A percentile compares a stretch with the other conserved stretches of the same genome.
phyloP scores from a whole-genome alignment of 768 basidiomycete species.

The Pulveroboletus frians region DNA sequence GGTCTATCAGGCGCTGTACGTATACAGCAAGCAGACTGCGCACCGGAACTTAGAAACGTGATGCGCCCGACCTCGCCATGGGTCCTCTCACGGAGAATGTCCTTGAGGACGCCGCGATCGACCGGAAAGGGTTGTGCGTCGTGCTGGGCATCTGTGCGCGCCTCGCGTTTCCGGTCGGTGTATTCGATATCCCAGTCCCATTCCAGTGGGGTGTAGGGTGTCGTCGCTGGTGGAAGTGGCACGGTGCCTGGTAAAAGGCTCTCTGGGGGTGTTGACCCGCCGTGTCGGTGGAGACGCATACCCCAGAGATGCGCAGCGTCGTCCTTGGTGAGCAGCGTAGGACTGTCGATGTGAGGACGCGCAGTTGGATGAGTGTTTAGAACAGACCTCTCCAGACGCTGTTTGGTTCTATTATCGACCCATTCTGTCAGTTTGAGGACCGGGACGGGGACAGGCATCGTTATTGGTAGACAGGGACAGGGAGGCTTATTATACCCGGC shows the following conservation, averaged over 20 bases:
- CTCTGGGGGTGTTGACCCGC: not conserved
- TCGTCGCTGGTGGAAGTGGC: conserved; percentile 12
- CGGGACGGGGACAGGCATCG: conserved; percentile 22
- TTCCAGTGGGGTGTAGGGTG: conserved; percentile 30
- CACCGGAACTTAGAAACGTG: conserved; percentile 69
- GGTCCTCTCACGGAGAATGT: conserved; percentile 71
- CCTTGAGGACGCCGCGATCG: conserved; percentile 68
- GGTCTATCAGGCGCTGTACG: not conserved
- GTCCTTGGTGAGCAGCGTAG: too few relatives aligned
- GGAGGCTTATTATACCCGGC: too few relatives aligned
- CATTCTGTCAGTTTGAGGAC: conserved; percentile 5
- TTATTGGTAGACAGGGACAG: not conserved
- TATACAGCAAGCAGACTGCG: conserved; percentile 22
- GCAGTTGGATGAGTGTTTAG: conserved; percentile 13
- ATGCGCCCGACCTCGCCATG: conserved; percentile 63
- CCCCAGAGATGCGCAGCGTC: conserved; percentile 1
- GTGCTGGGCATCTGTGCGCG: conserved; percentile 53
- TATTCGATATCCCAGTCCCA: conserved; percentile 76
- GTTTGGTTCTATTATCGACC: conserved; percentile 26
- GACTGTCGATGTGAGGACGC: too few relatives aligned
- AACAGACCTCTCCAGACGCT: conserved; percentile 22
- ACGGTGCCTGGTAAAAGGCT: conserved; percentile 19
- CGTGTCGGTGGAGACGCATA: conserved; percentile 11
- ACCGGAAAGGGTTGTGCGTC: conserved; percentile 66
- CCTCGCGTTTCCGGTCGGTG: conserved; percentile 61